These are phyloP conservation scores for Fusarium sp. DNA, from an alignment of 2,329 filamentous ascomycete genomes.

Conservation along the genomic window DNA sequence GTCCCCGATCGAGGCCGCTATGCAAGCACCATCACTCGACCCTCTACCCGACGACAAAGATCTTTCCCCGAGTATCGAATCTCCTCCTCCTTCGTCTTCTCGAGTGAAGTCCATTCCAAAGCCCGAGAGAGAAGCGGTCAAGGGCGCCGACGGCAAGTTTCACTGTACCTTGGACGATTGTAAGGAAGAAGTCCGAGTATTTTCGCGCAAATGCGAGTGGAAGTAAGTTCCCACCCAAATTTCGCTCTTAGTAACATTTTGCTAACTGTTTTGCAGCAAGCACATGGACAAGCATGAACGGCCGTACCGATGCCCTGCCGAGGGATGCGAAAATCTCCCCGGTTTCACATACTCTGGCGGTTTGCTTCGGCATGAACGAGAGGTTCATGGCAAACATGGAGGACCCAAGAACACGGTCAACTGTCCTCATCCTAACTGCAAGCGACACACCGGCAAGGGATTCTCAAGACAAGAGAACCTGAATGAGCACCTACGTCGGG, in stretches of 20 bases:
- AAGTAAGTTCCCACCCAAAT: constrained; percentile 72
- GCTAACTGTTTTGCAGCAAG: constrained; percentile 68
- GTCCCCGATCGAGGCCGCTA: constrained; percentile 47
- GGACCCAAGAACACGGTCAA: constrained; percentile 87
- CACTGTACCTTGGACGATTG: constrained; percentile 79
- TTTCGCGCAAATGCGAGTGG: constrained; percentile 91
- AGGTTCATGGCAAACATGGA: constrained; percentile 91
- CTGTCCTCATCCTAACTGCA: constrained; percentile 88
- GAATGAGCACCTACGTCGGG: constrained; percentile 89
- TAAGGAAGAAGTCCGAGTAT: constrained; percentile 69
- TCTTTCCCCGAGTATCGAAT: constrained; percentile 45
- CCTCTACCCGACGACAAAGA: constrained; percentile 49
- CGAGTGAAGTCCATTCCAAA: constrained; percentile 67
- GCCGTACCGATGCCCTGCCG: constrained; percentile 84
- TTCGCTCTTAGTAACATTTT: neutral
- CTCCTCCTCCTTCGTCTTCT: constrained; percentile 47
- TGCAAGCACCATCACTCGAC: constrained; percentile 48
- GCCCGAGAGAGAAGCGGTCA: constrained; percentile 65
- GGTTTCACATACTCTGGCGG: constrained; percentile 97
- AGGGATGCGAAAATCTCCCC: constrained; percentile 89
- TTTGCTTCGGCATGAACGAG: constrained; percentile 87
- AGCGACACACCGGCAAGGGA: constrained; percentile 85
- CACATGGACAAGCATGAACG: constrained; percentile 99
- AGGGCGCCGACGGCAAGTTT: constrained; percentile 79
- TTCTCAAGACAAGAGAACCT: constrained; percentile 95